Evolutionary conservation across 202 grass and related monocot species (phyloP).

Genomic region (Cymbopogon flexuosus): DNA sequence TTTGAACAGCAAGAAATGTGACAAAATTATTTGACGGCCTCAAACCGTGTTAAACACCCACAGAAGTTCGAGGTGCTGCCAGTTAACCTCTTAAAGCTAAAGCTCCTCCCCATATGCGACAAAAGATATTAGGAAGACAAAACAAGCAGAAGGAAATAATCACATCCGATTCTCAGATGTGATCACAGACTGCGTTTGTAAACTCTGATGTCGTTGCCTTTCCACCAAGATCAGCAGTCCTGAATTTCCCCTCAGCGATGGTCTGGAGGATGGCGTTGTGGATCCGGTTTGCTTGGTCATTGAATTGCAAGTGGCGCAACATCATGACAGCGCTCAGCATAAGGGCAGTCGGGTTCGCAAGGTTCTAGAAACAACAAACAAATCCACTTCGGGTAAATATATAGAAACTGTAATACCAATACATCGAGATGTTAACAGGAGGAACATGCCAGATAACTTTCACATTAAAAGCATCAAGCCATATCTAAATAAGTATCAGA

Average conservation of each 20-base stretch:
- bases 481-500: neutral
- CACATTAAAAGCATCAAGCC: neutral
- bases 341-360: slow-evolving; percentile 88
- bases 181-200: slow-evolving; percentile 77
- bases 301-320: slow-evolving; percentile 79
- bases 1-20: slow-evolving; percentile 30
- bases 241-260: slow-evolving; percentile 69
- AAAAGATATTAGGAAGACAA: slow-evolving; percentile 29
- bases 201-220: slow-evolving; percentile 71
- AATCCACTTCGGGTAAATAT: slow-evolving; percentile 1
- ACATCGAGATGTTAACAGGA: neutral
- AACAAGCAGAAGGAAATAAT: slow-evolving; percentile 18
- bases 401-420: neutral
- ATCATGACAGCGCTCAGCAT: slow-evolving; percentile 95
- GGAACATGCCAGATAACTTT: neutral
- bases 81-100: slow-evolving; percentile 46
- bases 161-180: slow-evolving; percentile 49
- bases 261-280: slow-evolving; percentile 78
- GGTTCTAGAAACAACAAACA: slow-evolving; percentile 52
- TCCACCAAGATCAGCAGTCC: slow-evolving; percentile 80
- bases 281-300: slow-evolving; percentile 72
- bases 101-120: slow-evolving; percentile 28
- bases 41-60: slow-evolving; percentile 29
- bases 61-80: slow-evolving; percentile 22
- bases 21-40: slow-evolving; percentile 42